Evolutionary conservation across 1,284 basidiomycete species (phyloP), one percentile per base, ranked within the genome.

Genomic region (Cystobasidium slooffiae): DNA sequence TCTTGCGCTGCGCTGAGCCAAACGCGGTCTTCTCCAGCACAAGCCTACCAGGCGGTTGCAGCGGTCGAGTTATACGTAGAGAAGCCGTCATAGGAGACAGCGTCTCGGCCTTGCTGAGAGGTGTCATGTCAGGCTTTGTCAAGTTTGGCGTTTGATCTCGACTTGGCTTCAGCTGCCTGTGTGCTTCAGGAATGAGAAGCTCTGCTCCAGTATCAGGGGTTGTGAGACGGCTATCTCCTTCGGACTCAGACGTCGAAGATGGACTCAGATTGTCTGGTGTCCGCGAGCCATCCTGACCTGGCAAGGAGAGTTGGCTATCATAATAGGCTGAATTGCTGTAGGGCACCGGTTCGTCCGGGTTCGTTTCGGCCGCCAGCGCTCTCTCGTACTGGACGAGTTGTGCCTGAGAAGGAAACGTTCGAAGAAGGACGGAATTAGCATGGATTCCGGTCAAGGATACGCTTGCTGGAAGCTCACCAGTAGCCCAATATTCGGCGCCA

Each of bases 401-500:
- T 4, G 70, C 70, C 70, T 73, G 43, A 3, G 51, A 20, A 53
- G 52, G n/a, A 49, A 49, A 6, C 12, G 12, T 14, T 12, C 14
- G 46, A 49, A n/a, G 46, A 49, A 49, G 14, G 3, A 12, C 3
- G 12, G n/a, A n/a, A 49, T 49, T 49, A 49, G 46, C 6, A 31
- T 1, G 31, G 31, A 1, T 31, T 49, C 46, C 1, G 12, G 12
- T 49, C 46, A 12, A 49, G 46, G n/a, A 62, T 43, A 43, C 16
- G 20, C 24, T 8, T 44, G 41, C 22, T 37, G 51, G 6, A 24
- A 9, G 31, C 53, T 66, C 43, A 73, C 70, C n/a, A 76, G 31
- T 16, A 76, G 39, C 16, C 75, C 75, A 20, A 76, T 76, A 49
- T 76, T 76, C 9, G 75, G 75, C 16, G 70, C 72, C 7, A 93